A percentile compares a stretch with the other conserved stretches of the same genome.
These are phyloP conservation scores for Podila horticola DNA, from an alignment of 192 early-diverging fungal species.

Conservation along the genomic window DNA sequence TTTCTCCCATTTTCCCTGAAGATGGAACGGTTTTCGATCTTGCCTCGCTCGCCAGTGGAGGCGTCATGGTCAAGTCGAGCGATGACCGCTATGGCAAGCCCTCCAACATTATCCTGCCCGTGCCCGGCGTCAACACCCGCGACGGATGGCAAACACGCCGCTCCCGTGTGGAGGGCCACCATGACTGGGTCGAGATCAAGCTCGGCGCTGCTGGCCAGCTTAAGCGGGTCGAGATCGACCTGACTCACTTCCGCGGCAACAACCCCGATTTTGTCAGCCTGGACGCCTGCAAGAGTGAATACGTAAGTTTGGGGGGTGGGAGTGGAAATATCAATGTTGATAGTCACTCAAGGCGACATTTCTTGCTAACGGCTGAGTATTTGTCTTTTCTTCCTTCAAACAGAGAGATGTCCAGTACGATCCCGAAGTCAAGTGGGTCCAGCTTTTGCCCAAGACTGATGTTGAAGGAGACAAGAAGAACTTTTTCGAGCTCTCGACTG, in stretches of 20 bases:
- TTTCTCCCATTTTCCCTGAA: slow-evolving; percentile 67
- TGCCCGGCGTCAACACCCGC: slow-evolving; percentile 80
- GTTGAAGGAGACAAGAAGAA: slow-evolving; percentile 79
- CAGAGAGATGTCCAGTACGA: slow-evolving; percentile 46
- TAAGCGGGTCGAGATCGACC: slow-evolving; percentile 81
- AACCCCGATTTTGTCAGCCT: slow-evolving; percentile 83
- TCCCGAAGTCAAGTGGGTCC: slow-evolving; percentile 48
- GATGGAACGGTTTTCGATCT: slow-evolving; percentile 65
- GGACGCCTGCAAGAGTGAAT: slow-evolving; percentile 69
- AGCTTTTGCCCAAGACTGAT: slow-evolving; percentile 73
- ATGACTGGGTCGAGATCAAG: slow-evolving; percentile 84
- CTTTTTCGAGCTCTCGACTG: slow-evolving; percentile 64
- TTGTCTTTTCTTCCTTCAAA: not conserved
- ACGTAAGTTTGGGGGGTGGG: slow-evolving; percentile 36
- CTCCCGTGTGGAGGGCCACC: slow-evolving; percentile 79
- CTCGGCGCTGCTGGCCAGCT: slow-evolving; percentile 79
- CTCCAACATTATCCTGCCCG: slow-evolving; percentile 81
- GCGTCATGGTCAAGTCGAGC: slow-evolving; percentile 69
- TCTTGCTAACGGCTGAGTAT: too few species aligned
- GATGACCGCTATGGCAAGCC: slow-evolving; percentile 88
- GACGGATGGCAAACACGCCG: slow-evolving; percentile 95
- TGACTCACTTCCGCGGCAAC: slow-evolving; percentile 90
- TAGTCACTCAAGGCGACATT: too few species aligned
- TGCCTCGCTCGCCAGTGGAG: slow-evolving; percentile 75
- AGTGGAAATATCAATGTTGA: slow-evolving; percentile 24